Evolutionary conservation across 345 rosid genomes (phyloP).

Genomic region (Leavenworthia alabamica): DNA sequence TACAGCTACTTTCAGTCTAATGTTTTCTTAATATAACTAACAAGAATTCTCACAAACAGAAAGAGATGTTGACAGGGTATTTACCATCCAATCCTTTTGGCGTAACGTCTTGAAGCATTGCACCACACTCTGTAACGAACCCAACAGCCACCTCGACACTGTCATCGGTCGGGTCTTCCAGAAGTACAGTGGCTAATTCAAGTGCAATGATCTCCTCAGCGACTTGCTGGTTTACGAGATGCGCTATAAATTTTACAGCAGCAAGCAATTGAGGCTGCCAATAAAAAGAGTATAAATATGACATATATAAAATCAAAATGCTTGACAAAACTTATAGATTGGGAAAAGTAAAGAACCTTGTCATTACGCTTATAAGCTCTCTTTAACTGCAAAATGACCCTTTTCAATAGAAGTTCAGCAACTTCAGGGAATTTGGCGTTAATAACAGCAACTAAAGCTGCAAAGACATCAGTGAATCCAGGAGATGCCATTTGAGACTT

Average conservation of each 20-base stretch:
- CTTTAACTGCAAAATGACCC: conserved; percentile 87
- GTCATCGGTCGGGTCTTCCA: conserved; percentile 77
- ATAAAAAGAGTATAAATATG: neutral
- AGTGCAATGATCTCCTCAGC: conserved; percentile 79
- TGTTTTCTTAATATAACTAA: neutral
- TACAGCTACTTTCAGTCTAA: neutral
- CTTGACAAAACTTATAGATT: neutral
- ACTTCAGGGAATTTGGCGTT: conserved; percentile 88
- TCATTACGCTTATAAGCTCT: conserved; percentile 93
- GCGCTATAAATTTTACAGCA: conserved; percentile 90
- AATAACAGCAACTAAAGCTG: conserved; percentile 77
- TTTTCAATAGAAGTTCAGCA: conserved; percentile 68
- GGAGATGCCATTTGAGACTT: conserved; percentile 99
- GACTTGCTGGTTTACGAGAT: conserved; percentile 90
- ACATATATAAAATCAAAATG: neutral
- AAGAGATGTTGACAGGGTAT: conserved; percentile 6
- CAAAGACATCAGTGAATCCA: conserved; percentile 79
- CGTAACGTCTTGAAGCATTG: conserved; percentile 79
- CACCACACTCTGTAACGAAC: conserved; percentile 84
- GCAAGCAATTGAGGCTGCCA: conserved; percentile 87
- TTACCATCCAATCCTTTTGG: conserved; percentile 85
- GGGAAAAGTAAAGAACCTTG: conserved; percentile 40
- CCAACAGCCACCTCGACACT: conserved; percentile 98
- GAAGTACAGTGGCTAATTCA: conserved; percentile 67
- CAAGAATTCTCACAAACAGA: neutral